Base-by-base conservation (phyloP, 768 basidiomycete genomes). In the Dioszegia hungarica region DNA sequence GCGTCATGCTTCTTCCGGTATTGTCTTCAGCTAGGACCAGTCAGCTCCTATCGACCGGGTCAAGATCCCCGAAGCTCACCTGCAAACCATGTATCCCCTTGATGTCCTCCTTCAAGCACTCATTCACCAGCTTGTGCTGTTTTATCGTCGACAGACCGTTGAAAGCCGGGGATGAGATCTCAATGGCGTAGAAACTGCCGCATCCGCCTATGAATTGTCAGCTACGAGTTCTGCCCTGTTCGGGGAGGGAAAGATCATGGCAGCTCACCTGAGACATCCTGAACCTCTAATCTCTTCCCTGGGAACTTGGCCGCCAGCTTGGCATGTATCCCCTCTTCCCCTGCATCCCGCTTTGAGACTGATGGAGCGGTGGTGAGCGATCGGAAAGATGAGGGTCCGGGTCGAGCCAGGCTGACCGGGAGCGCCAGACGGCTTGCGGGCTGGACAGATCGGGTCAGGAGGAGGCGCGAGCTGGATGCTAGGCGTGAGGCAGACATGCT, bases 101-200 rank as follows among this genome's bases (percentile, higher is more conserved):
- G 45, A 99, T 90, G 73, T 97, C 95, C 66, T 86, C 79, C 78
- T 93, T 92, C 61, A 99, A 78, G 10, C 82, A 81, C 57, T 89
- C 82, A 12, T 87, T 93, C 36, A 99, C 91, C 27, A 95, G 79
- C 57, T 85, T 84, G 76, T 99, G 95, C 75, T 99, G 95, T 79
- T 95, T 93, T 52, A 98, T 85, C 39, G 84, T 87, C 1, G 88
- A 76, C 37, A 98, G 77, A 9, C 87, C 94, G 62, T 86, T 85
- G 81, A 99, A 98, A 1, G 81, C 81, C n/a, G 83, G 75, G 57
- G 89, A 91, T 3, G 87, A 83, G 60, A 99, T 88, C 12, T 83
- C 82, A 60, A 99, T 93, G 39, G 92, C 89, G 67, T 94, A 99
- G 77, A 98, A 99, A 3, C 86, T 82, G n/a, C 95, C 95, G 72